A percentile compares a stretch with the other conserved stretches of the same genome.
Conservation (phyloP, 164 flowering plant species). For the Liriodendron chinense region DNA sequence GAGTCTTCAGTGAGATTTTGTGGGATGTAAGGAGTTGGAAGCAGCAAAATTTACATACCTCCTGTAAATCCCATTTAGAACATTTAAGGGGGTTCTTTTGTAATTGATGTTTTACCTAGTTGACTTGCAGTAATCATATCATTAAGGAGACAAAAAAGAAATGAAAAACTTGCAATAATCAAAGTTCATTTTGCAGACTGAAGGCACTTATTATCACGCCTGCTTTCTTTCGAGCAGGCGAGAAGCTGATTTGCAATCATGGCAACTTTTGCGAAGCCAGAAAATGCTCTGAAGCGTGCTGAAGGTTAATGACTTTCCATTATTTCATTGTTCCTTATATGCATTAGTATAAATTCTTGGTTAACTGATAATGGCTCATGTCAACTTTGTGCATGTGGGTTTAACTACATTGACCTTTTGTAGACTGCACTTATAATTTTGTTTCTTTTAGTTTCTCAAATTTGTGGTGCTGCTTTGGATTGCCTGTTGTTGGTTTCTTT, state of each 20-base stretch:
- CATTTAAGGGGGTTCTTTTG: no score
- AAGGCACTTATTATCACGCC: no score
- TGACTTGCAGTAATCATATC: no score
- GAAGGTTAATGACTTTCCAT: constrained; percentile 16
- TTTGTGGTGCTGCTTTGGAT: neutral
- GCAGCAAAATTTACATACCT: no score
- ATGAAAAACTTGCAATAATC: no score
- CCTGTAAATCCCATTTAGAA: no score
- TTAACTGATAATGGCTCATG: neutral
- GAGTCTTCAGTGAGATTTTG: no score
- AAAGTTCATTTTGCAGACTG: no score
- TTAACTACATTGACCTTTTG: neutral
- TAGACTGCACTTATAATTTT: neutral
- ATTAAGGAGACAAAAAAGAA: no score
- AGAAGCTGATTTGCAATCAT: constrained; percentile 3
- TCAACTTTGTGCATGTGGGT: neutral
- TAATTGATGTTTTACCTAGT: no score
- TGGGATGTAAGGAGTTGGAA: no score
- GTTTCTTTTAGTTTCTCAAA: neutral
- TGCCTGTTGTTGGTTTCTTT: neutral
- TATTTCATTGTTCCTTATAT: neutral
- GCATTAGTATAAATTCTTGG: neutral
- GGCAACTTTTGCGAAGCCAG: constrained; percentile 32
- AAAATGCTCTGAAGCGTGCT: constrained; percentile 36
- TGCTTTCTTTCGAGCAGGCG: no score